Conservation (phyloP, 768 basidiomycete species). For the Tricholomella constricta region DNA sequence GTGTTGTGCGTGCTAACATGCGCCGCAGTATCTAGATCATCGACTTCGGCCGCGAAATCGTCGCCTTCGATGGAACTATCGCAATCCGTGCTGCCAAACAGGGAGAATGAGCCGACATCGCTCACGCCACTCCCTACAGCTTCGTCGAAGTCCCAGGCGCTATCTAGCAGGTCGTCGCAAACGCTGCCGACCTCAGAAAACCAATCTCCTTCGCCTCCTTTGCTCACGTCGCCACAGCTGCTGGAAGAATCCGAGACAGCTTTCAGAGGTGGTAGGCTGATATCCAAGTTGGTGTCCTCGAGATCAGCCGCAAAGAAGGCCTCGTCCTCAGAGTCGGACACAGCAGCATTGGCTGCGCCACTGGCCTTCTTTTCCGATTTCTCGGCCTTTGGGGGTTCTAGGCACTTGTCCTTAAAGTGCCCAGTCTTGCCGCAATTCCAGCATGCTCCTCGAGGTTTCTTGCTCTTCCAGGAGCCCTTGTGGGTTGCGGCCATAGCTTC, state of each 20-base stretch:
- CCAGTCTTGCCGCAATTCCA: slow-evolving; percentile 31
- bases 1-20: no score
- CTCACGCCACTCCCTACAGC: no score
- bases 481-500: slow-evolving; percentile 20
- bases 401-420: slow-evolving; percentile 27
- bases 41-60: background rate
- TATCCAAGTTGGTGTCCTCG: background rate
- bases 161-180: no score
- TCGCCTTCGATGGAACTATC: background rate
- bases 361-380: slow-evolving; percentile 9
- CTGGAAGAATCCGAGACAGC: background rate
- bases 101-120: no score
- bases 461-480: background rate
- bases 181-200: slow-evolving; percentile 7
- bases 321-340: slow-evolving; percentile 12
- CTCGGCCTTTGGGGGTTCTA: slow-evolving; percentile 12
- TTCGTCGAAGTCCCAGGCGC: no score
- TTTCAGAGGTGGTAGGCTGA: slow-evolving; percentile 2
- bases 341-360: slow-evolving; percentile 11
- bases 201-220: background rate
- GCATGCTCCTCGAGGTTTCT: slow-evolving; percentile 18
- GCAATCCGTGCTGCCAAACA: background rate
- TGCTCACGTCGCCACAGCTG: background rate
- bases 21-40: background rate
- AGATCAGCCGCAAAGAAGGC: background rate